Percentiles rank a stretch among this genome's conserved stretches.
phyloP scores from a whole-genome alignment of 2,329 filamentous ascomycete genomes.

The Mycosphaerella sp. region DNA sequence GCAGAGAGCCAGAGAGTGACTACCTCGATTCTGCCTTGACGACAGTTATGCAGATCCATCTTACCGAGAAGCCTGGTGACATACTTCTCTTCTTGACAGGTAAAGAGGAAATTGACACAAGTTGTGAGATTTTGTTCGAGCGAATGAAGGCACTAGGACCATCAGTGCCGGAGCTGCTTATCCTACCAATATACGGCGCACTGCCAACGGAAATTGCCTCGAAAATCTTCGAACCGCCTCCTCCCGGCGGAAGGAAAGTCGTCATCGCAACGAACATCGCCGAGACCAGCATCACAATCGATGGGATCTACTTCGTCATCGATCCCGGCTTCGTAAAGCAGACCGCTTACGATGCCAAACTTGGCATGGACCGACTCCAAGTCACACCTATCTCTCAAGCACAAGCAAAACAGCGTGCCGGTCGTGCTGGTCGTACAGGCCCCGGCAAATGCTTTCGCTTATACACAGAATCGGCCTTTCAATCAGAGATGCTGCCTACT shows the following conservation, averaged over 20 bases:
- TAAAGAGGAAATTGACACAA: conserved; percentile 95
- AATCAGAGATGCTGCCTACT: conserved; percentile 94
- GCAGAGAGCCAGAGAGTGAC: conserved; percentile 87
- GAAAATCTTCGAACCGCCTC: conserved; percentile 88
- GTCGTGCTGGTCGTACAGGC: conserved; percentile 86
- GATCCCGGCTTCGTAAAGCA: conserved; percentile 98
- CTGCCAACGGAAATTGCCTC: conserved; percentile 91
- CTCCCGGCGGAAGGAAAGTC: conserved; percentile 78
- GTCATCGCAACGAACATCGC: conserved; percentile 98
- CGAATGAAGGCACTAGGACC: conserved; percentile 93
- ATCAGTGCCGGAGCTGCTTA: conserved; percentile 82
- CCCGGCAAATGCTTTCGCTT: conserved; percentile 94
- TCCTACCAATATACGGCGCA: conserved; percentile 92
- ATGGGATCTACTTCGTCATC: conserved; percentile 94
- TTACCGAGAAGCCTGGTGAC: conserved; percentile 86
- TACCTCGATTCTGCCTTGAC: conserved; percentile 91
- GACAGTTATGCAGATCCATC: conserved; percentile 96
- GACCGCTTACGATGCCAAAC: conserved; percentile 91
- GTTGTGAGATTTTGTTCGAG: conserved; percentile 86
- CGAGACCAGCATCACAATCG: conserved; percentile 95
- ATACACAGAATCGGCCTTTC: conserved; percentile 91
- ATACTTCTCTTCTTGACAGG: conserved; percentile 96
- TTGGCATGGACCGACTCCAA: conserved; percentile 94
- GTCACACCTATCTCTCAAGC: conserved; percentile 96
- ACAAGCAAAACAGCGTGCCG: conserved; percentile 89